phyloP scores from a whole-genome alignment of 116 monocot species.

The Posidonia oceanica region DNA sequence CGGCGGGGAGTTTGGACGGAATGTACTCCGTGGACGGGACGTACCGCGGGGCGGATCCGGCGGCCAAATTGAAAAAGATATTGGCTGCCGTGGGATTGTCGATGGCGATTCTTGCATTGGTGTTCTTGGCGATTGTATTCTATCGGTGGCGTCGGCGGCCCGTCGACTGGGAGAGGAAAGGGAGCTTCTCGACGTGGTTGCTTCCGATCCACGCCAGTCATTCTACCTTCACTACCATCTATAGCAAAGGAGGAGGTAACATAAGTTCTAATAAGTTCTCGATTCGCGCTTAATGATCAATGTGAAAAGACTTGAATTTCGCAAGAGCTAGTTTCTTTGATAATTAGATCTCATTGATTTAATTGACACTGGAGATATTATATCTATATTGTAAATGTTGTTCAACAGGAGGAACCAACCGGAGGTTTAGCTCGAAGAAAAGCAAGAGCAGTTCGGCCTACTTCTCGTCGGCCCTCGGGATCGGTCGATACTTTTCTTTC shows the following conservation, averaged over 20 bases:
- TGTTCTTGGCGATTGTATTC: slow-evolving; percentile 18
- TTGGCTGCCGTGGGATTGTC: slow-evolving; percentile 31
- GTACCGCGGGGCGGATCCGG: slow-evolving; percentile 8
- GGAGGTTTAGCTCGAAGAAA: slow-evolving; percentile 32
- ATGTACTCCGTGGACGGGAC: slow-evolving; percentile 37
- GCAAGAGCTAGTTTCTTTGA: no score
- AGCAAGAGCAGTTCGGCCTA: slow-evolving; percentile 46
- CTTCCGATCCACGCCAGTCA: slow-evolving; percentile 46
- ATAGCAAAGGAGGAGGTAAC: slow-evolving; percentile 10
- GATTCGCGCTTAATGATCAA: no score
- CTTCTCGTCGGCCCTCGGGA: slow-evolving; percentile 38
- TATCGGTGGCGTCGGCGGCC: slow-evolving; percentile 29
- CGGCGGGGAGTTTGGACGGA: slow-evolving; percentile 67
- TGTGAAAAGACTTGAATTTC: no score
- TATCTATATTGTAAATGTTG: background rate
- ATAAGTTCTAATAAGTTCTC: no score
- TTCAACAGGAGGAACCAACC: slow-evolving; percentile 10
- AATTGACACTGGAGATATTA: background rate
- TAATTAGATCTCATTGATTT: background rate
- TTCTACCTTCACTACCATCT: slow-evolving; percentile 25
- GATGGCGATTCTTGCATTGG: slow-evolving; percentile 27
- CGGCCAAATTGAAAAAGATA: slow-evolving; percentile 10
- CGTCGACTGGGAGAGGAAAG: slow-evolving; percentile 24
- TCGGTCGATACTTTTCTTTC: slow-evolving; percentile 66
- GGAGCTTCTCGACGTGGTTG: slow-evolving; percentile 85